Evolutionary conservation across 2,329 filamentous ascomycete species (phyloP).

Genomic region (Huntiella bhutanensis): DNA sequence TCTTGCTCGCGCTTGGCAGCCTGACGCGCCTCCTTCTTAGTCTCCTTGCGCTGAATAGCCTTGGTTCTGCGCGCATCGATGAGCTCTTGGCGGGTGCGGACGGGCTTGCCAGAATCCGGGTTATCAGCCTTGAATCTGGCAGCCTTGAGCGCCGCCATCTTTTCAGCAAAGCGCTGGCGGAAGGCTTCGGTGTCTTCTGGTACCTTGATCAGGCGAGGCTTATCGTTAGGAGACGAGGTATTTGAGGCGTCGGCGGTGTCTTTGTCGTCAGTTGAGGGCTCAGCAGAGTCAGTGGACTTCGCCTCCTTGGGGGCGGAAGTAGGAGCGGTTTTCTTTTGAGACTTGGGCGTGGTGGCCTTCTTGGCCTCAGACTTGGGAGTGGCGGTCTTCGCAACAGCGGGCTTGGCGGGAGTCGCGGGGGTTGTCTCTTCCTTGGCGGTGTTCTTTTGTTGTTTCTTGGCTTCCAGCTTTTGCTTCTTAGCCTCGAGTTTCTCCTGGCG

Average conservation of each 20-base stretch:
- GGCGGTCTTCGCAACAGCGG: conserved; percentile 13
- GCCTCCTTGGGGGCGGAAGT: conserved; percentile 4
- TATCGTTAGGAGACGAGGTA: conserved; percentile 30
- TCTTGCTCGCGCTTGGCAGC: conserved; percentile 69
- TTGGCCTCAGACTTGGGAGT: conserved; percentile 8
- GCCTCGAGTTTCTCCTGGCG: conserved; percentile 30
- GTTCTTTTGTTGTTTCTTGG: conserved; percentile 14
- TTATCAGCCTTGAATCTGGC: conserved; percentile 58
- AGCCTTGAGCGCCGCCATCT: conserved; percentile 68
- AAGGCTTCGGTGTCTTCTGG: conserved; percentile 57
- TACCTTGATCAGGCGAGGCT: conserved; percentile 46
- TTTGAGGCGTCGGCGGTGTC: conserved; percentile 34
- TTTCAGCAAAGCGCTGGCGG: conserved; percentile 59
- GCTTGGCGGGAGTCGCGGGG: conserved; percentile 12
- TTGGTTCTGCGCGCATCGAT: conserved; percentile 79
- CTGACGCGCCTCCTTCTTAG: conserved; percentile 70
- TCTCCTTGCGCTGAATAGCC: conserved; percentile 65
- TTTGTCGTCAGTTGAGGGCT: conserved; percentile 15
- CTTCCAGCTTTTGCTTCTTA: conserved; percentile 22
- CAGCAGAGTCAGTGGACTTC: conserved; percentile 12
- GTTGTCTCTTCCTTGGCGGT: conserved; percentile 2
- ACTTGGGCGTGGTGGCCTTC: background rate
- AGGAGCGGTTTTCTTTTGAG: background rate
- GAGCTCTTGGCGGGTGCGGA: conserved; percentile 74
- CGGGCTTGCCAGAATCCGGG: conserved; percentile 59